Evolutionary conservation across 2,329 filamentous ascomycete genomes (phyloP), one percentile per base, ranked within the genome.

Genomic region (Pseudogymnoascus sp.): DNA sequence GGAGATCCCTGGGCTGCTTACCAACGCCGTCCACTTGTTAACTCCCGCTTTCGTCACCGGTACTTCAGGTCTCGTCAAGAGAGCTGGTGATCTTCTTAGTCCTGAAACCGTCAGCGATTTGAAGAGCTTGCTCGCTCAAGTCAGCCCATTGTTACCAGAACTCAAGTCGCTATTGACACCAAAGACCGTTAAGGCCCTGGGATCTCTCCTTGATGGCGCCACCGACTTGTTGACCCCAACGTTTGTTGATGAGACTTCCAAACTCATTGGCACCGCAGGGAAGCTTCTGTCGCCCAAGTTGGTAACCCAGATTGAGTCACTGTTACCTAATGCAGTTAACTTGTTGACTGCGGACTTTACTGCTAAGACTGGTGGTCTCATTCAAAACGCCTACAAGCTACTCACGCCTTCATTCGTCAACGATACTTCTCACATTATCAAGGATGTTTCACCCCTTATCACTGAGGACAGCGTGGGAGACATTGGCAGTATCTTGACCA

Each of bases 1-100:
- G 12, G 71, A 70, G 38, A 69, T 77, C 28, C 68, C 73, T 6
- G 66, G 39, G 7, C 66, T 77, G 6, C 64, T 77, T 2, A 67
- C 65, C 25, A 76, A 76, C 22, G 75, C 74, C 14, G 73, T 71
- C 4, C 62, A 63, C 4, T 69, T 77, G 28, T 67, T 77, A 22
- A 75, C 73, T 0, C 63, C 41, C 53, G 7, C 58, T 25, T 60
- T 60, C 14, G 58, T 60, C 35, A 60, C 28, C 58, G 35, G 39
- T 15, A 60, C 58, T 20, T 20, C 18, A 11, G 15, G 30, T 28
- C 53, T 58, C 28, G 20, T 58, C 53, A 18, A 39, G 37, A 39
- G 37, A 39, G 37, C 37, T 4, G 37, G 37, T 18, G 37, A 39
- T 39, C 37, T 39, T 39, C 15, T 39, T 15, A 39, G 37, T 9